Evolutionary conservation across 2,329 filamentous ascomycete genomes (phyloP), one percentile per base, ranked within the genome.

Genomic region (Fusarium domesticum): DNA sequence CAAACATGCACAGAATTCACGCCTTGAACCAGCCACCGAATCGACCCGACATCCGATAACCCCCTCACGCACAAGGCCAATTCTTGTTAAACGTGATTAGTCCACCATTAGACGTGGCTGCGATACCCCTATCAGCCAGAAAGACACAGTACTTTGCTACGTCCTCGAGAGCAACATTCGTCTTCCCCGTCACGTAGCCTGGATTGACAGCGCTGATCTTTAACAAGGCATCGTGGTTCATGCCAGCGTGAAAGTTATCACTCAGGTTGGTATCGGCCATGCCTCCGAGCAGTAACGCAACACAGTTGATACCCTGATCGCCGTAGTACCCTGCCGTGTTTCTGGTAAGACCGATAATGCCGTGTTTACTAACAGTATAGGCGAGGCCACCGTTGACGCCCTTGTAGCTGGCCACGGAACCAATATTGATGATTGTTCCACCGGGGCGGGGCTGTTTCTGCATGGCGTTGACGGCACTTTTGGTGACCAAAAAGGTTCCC

Each of bases 281-380:
- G 6, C 76, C 77, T 36, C 77, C 64, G 52, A 77, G 60, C 37
- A 40, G 39, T 47, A 80, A 60, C 2, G 70, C 71, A 33, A 78
- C 70, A 51, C 69, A 71, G 38, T 72, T 70, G 47, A 82, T 77
- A 14, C 76, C 76, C 62, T 75, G 73, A 23, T 67, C 65, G 1
- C 70, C 71, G 55, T 82, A 82, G 54, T 70, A 76, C 0, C 71
- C 70, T 3, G 77, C 77, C 14, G 76, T 81, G 59, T 75, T 81
- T 59, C 74, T 76, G 16, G 75, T 78, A 41, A 79, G 60, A 1
- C 73, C 76, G 8, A 76, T 56, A 12, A 79, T 57, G 14, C 71
- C 76, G 50, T 78, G 75, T 61, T 80, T 79, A 59, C 66, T 71
- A 2, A 69, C 67, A 1, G 75, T 77, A 54, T 79, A 77, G 19